Evolutionary conservation across 768 basidiomycete genomes (phyloP).

Genomic region (Mycena indigotica): DNA sequence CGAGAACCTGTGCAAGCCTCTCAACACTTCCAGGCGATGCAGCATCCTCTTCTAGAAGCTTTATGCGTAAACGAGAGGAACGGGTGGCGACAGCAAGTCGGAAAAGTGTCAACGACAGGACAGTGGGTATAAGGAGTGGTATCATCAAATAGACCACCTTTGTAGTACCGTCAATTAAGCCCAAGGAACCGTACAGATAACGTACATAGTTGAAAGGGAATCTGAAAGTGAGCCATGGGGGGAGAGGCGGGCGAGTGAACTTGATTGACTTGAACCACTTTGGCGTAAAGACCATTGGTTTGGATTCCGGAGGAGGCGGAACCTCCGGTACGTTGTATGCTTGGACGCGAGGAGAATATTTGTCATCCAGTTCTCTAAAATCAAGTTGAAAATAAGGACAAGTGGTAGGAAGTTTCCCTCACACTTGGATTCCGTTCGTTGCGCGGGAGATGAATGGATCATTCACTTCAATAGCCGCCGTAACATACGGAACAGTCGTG

Average conservation of each 20-base stretch:
- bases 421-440: slow-evolving; percentile 66
- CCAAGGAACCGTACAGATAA: slow-evolving; percentile 5
- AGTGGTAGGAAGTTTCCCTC: slow-evolving; percentile 25
- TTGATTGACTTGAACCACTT: slow-evolving; percentile 49
- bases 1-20: slow-evolving; percentile 59
- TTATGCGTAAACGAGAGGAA: slow-evolving; percentile 66
- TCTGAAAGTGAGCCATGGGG: slow-evolving; percentile 56
- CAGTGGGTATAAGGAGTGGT: slow-evolving; percentile 66
- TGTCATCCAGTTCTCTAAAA: slow-evolving; percentile 54
- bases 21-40: slow-evolving; percentile 36
- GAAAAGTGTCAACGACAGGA: slow-evolving; percentile 55
- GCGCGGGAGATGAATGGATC: slow-evolving; percentile 66
- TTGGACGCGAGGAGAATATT: slow-evolving; percentile 60
- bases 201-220: slow-evolving; percentile 78
- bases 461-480: slow-evolving; percentile 67
- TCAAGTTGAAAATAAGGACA: slow-evolving; percentile 5
- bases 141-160: slow-evolving; percentile 58
- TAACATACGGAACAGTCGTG: slow-evolving; percentile 79
- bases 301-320: slow-evolving; percentile 43
- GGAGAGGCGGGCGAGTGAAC: slow-evolving; percentile 48
- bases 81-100: slow-evolving; percentile 60
- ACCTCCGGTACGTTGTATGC: slow-evolving; percentile 48
- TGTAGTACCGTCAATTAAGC: not conserved
- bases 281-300: slow-evolving; percentile 42
- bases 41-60: slow-evolving; percentile 58